Base-by-base conservation (phyloP, 441 rosid species). In the Populus tomentosa region DNA sequence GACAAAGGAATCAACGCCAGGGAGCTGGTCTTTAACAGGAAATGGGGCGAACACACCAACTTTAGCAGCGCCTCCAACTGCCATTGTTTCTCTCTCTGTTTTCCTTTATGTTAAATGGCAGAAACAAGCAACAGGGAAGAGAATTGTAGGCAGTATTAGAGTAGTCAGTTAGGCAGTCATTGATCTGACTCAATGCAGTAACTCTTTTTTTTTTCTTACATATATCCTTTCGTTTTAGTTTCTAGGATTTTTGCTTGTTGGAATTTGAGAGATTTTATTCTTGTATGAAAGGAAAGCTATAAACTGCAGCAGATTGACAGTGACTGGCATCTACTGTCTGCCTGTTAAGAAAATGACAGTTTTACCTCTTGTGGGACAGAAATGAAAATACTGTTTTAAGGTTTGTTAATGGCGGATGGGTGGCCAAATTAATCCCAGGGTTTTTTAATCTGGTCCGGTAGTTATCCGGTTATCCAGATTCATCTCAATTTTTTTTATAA, bases 1-100 rank as follows among this genome's bases (percentile, higher is more conserved):
- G 75, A 91, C 85, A 80, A 97, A 92, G 78, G 69, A 84, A 38
- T 92, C 95, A 28, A 94, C 86, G 72, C 95, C 96, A 3, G 98
- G 96, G 40, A 92, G 97, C 87, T 94, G 97, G 64, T 90, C 95
- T 80, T 88, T 94, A 36, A 88, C 80, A 2, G 97, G 97, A 82
- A 86, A 88, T 0, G 98, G 96, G 32, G 82, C 83, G 67, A 90
- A 89, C 72, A 89, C 98, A 59, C 89, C 95, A 1, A 2, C 79
- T 78, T 90, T 90, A 3, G 80, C 26, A 3, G 76, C 85, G 33
- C 68, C 87, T n/a, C 70, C 87, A 24, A 77, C 82, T 62, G 82
- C 70, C 81, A 79, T 78, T 69, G 5, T 24, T 16, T 28, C 30
- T 28, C 0, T 33, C 32, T 21, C 38, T 38, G 26, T 38, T 56